Base-by-base conservation (phyloP, 225 moss, liverwort and hornwort genomes). In the Asterella californica region DNA sequence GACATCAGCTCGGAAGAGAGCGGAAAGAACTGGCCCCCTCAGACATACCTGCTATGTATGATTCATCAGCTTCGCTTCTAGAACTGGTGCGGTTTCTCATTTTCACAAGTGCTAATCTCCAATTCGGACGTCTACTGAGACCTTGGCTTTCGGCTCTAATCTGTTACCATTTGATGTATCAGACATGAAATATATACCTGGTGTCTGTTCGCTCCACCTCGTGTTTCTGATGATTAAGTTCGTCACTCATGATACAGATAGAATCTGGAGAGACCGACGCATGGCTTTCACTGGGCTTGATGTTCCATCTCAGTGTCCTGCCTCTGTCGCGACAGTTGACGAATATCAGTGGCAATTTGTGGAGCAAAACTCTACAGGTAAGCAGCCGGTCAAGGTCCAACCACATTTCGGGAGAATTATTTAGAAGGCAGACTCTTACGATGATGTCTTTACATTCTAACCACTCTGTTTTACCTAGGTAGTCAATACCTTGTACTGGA, bases 251-350 rank as follows among this genome's bases (percentile, higher is more conserved):
- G 52, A 29, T 88, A 75, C 93, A 99, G 99, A 86, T 95, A 83
- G 90, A 95, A 79, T 99, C 92, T 59, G 99, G 99, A 83, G 99
- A 99, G 85, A 93, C 95, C 33, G 99, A 99, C 83, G 93, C 95
- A 63, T 99, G 93, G 95, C 86, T 99, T 61, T 90, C 99, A 50
- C 83, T 99, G 60, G 91, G 95, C 50, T 85, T 99, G 62, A 91
- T 93, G 99, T 99, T 99, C 85, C 95, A 99, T 81, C 91, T 99
- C 6, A 99, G 93, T 84, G 91, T 95, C 49, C 84, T 99, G 83
- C 99, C 99, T 47, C 81, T 99, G 90, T 92, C 99, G 67, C 91
- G 99, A 64, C 99, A 95, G 77, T 93, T 99, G 37, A 93, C 99
- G 53, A 99, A 99, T 70, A 94, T 99, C 76, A 99, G 99, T 85